Base-by-base conservation (phyloP, 257 asterid genomes). In the Solanum rostratum region DNA sequence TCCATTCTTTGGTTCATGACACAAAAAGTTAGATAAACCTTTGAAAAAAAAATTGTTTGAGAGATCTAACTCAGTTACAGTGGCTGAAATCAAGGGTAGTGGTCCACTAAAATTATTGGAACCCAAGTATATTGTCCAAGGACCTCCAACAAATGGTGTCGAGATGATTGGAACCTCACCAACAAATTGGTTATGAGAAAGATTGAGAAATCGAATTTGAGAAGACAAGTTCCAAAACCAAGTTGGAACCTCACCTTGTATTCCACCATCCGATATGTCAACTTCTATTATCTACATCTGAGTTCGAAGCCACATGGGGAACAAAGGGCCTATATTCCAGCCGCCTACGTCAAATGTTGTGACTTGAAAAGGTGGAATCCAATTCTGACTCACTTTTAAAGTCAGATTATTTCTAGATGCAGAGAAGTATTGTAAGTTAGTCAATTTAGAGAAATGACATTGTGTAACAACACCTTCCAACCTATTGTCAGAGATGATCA, bases 391-490 rank as follows among this genome's bases (percentile, higher is more conserved):
- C 49, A 89, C 88, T 5, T 79, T 45, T 5, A 88, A 50, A 43
- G 78, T 87, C 62, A 88, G 18, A 41, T 37, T 74, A 24, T 87
- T 91, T 18, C 78, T 22, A 52, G 88, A 66, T 10, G 86, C 91
- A 6, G 0, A 0, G 1, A 91, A 49, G 0, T 0, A 0, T 1
- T 0, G 5, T 49, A 89, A 52, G 0, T 82, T 82, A 5, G 91
- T 86, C 45, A 89, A 89, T 53, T 86, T 85, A 22, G 73, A 76
- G 57, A 91, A 85, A 62, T 86, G 89, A 4, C 13, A 66, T 46
- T 89, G 87, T 2, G 85, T 83, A 50, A 91, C 86, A 18, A 85
- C 37, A 14, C 92, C 92, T 86, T 66, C 74, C n/a, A 89, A 6
- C 85, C 7, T 83, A 89, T 87, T 87, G 22, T 19, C 2, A 1